Conservation (phyloP, 768 basidiomycete genomes). For the Rickenella mellea region DNA sequence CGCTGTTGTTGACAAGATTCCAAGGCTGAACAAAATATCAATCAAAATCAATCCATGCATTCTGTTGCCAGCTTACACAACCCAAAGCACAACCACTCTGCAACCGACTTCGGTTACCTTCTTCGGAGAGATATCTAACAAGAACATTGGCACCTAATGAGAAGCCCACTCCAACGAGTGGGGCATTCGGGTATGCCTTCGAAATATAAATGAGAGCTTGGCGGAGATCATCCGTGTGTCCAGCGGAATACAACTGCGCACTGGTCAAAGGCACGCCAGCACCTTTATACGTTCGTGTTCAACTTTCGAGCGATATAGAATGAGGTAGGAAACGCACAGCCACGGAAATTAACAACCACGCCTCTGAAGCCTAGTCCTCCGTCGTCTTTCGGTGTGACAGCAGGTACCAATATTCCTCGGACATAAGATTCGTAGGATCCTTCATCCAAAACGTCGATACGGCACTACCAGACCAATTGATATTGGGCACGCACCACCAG, state of each 20-base stretch:
- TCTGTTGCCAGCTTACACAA: slow-evolving; percentile 75
- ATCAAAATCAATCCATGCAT: slow-evolving; percentile 7
- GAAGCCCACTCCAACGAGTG: slow-evolving; percentile 82
- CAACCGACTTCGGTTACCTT: slow-evolving; percentile 55
- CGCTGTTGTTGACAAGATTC: slow-evolving; percentile 30
- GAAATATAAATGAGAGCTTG: slow-evolving; percentile 72
- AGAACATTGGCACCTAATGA: slow-evolving; percentile 90
- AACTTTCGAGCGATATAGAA: slow-evolving; percentile 4
- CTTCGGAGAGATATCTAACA: slow-evolving; percentile 82
- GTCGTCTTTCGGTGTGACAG: slow-evolving; percentile 55
- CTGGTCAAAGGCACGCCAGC: slow-evolving; percentile 80
- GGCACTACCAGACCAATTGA: not conserved
- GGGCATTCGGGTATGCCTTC: slow-evolving; percentile 64
- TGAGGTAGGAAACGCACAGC: slow-evolving; percentile 47
- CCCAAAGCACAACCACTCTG: slow-evolving; percentile 58
- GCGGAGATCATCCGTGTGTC: slow-evolving; percentile 83
- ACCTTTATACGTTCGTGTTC: slow-evolving; percentile 32
- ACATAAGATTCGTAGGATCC: slow-evolving; percentile 90
- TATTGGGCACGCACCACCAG: slow-evolving; percentile 26
- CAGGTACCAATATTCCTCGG: slow-evolving; percentile 67
- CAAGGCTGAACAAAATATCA: slow-evolving; percentile 31
- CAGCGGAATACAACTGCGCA: slow-evolving; percentile 79
- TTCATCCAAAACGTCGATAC: slow-evolving; percentile 16
- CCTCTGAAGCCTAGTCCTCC: slow-evolving; percentile 90
- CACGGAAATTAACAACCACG: slow-evolving; percentile 87